A percentile compares a stretch with the other conserved stretches of the same genome.
These are phyloP conservation scores for Boletus hoseneyae DNA, from an alignment of 1,284 basidiomycete species.

Conservation along the genomic window DNA sequence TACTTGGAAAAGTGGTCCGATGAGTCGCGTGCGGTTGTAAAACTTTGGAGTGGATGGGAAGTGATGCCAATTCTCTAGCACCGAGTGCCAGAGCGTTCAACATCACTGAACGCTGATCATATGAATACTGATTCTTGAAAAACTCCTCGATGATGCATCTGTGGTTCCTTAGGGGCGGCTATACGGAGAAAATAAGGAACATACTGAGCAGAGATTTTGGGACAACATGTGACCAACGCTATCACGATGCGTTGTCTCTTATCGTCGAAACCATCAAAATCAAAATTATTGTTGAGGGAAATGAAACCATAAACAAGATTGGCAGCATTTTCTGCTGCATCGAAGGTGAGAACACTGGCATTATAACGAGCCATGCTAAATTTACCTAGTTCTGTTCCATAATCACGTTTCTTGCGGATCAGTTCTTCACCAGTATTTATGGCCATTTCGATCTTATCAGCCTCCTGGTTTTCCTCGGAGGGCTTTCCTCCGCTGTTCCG, in stretches of 20 bases:
- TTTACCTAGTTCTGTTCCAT: conserved; percentile 82
- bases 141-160: conserved; percentile 89
- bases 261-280: conserved; percentile 75
- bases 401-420: conserved; percentile 76
- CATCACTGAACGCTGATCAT: conserved; percentile 79
- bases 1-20: conserved; percentile 68
- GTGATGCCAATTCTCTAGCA: conserved; percentile 78
- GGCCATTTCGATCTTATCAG: conserved; percentile 74
- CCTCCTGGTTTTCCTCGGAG: conserved; percentile 64
- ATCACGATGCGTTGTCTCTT: conserved; percentile 74
- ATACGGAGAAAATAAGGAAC: conserved; percentile 30
- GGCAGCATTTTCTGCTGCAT: conserved; percentile 81
- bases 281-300: conserved; percentile 80
- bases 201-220: conserved; percentile 75
- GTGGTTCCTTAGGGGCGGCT: conserved; percentile 8
- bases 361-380: conserved; percentile 7
- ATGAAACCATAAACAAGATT: conserved; percentile 75
- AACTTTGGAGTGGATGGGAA: conserved; percentile 49
- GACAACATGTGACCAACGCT: conserved; percentile 79
- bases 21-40: conserved; percentile 36
- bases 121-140: conserved; percentile 89
- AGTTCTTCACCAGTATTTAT: conserved; percentile 76
- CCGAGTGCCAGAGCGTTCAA: conserved; percentile 84
- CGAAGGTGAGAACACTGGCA: conserved; percentile 2
- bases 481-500: conserved; percentile 45